phyloP scores from a whole-genome alignment of 192 early-diverging fungal genomes.

The Backusella tuberculispora region DNA sequence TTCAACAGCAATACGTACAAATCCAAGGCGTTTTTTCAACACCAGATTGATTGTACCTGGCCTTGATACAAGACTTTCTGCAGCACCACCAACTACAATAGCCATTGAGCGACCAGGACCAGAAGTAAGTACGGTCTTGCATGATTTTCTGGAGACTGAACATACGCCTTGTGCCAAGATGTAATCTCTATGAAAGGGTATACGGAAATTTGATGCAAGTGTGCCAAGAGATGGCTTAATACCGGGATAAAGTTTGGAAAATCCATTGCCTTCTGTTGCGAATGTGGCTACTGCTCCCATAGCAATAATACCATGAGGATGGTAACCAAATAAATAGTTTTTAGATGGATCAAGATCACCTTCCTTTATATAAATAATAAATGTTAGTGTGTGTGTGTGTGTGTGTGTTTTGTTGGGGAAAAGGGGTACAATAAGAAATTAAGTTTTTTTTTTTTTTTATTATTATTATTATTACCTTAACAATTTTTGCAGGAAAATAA shows the following conservation, averaged over 20 bases:
- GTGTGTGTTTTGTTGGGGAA: too few relatives aligned
- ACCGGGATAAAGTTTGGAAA: conserved; percentile 77
- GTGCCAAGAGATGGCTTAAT: conserved; percentile 81
- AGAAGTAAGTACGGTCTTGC: conserved; percentile 71
- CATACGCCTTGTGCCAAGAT: conserved; percentile 75
- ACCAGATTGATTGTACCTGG: conserved; percentile 69
- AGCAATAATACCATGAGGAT: conserved; percentile 90
- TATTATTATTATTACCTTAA: conserved; percentile 51
- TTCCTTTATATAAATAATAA: too few relatives aligned
- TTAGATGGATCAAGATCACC: conserved; percentile 79
- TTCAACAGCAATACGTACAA: conserved; percentile 87
- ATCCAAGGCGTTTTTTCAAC: conserved; percentile 83
- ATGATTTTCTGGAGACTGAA: conserved; percentile 76
- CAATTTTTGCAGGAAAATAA: conserved; percentile 79
- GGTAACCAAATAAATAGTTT: conserved; percentile 90
- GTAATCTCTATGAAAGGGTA: conserved; percentile 87
- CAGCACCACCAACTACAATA: conserved; percentile 91
- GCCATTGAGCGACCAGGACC: conserved; percentile 72
- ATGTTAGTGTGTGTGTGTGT: too few relatives aligned
- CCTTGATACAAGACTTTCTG: conserved; percentile 75
- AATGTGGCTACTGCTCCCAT: conserved; percentile 83
- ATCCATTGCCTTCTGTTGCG: conserved; percentile 76
- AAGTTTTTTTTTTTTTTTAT: too few relatives aligned
- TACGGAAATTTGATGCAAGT: conserved; percentile 78
- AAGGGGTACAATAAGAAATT: background rate